phyloP scores from a whole-genome alignment of 2,329 filamentous ascomycete genomes.

The Paecilomyces dactylethromorphus region DNA sequence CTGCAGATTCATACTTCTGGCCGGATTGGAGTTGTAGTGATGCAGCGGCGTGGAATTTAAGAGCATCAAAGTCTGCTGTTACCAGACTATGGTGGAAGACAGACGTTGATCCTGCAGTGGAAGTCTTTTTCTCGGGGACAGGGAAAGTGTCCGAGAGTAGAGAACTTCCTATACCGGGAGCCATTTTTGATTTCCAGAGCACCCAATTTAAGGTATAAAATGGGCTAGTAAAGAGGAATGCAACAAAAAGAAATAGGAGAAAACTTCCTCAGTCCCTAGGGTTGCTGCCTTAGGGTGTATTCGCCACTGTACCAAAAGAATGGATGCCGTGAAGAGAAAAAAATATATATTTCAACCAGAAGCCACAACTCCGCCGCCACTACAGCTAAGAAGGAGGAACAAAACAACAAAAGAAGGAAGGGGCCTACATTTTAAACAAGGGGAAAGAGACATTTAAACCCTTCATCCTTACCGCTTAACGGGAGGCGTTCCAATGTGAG shows the following conservation, averaged over 20 bases:
- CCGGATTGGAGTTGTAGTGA: conserved; percentile 22
- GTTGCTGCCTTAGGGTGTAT: not conserved
- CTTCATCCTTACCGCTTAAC: not conserved
- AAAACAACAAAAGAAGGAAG: not conserved
- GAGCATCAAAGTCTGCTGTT: conserved; percentile 24
- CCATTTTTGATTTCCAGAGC: not conserved
- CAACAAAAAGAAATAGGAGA: not conserved
- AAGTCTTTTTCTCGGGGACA: conserved; percentile 1
- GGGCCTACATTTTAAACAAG: not conserved
- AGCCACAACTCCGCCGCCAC: not conserved
- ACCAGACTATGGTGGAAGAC: conserved; percentile 25
- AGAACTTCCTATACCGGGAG: conserved; percentile 1
- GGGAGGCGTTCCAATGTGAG: not conserved
- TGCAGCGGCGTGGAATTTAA: conserved; percentile 28
- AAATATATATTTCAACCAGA: not conserved
- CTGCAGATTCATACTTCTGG: conserved; percentile 6
- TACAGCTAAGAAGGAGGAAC: not conserved
- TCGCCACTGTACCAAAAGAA: no score
- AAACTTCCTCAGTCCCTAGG: not conserved
- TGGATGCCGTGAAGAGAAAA: no score
- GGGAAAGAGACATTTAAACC: not conserved
- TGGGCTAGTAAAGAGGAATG: not conserved
- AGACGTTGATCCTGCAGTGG: conserved; percentile 4
- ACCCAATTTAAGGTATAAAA: not conserved
- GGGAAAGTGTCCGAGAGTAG: not conserved